Evolutionary conservation across 805 yeast genomes (phyloP), one percentile per base, ranked within the genome.

Genomic region (Candida nitratophila): DNA sequence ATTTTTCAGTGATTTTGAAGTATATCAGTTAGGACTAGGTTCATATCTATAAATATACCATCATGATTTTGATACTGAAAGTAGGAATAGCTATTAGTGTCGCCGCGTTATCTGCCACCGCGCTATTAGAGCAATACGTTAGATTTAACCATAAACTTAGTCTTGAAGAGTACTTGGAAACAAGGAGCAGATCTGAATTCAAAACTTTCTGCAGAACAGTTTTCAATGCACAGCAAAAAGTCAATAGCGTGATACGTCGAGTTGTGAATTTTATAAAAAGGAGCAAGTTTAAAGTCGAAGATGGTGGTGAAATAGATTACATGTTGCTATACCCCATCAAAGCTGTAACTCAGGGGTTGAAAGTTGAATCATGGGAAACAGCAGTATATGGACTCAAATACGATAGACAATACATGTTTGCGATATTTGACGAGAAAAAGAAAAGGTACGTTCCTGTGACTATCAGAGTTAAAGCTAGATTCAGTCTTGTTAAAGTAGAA

Each of bases 271-370:
- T 29, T 5, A 5, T 39, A 11, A 30, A 5, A 8, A 4, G 15
- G 3, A 17, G n/a, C 6, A 36, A 39, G 9, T 34, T 44, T 3
- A 29, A 32, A 12, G 61, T 59, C 4, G 46, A 42, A 9, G 31
- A 50, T 37, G 62, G 59, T 15, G 62, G 64, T 8, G 30, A 14
- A 2, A 46, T 61, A n/a, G 55, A 56, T 24, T 39, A 51, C 38
- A 40, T 60, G 44, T 43, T 55, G 4, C 46, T 61, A 4, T 61
- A 59, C 41, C 66, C 66, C 1, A 56, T 61, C 40, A 61, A 61
- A 39, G 52, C 62, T 3, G 55, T 53, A 6, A 47, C 55, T 15
- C 51, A 40, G 12, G 65, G 64, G 3, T 26, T 59, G 16, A 47
- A 45, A 19, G 59, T 56, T 8, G 47, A 46, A 10, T 43, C 54